Conservation (phyloP, 495 filamentous ascomycete species). For the Baudoinia panamericana region DNA sequence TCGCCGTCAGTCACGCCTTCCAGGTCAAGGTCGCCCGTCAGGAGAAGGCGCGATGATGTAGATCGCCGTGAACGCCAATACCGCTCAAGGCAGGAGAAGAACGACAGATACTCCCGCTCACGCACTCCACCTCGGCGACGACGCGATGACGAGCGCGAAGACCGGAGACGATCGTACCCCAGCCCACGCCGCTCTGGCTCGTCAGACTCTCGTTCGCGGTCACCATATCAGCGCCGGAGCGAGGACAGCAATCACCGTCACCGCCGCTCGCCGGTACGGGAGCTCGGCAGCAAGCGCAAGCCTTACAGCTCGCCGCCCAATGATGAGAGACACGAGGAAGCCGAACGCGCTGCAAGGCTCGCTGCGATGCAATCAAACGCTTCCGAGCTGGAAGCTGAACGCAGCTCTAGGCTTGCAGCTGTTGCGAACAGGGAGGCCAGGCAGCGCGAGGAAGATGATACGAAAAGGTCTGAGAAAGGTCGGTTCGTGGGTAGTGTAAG, state of each 20-base stretch:
- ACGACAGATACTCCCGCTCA: constrained; percentile 14
- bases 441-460: constrained; percentile 21
- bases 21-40: constrained; percentile 12
- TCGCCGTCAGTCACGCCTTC: constrained; percentile 11
- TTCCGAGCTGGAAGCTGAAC: constrained; percentile 59
- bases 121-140: constrained; percentile 21
- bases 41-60: constrained; percentile 19
- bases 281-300: constrained; percentile 8
- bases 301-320: constrained; percentile 12
- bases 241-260: background rate
- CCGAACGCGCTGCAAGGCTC: constrained; percentile 53
- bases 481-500: constrained; percentile 19
- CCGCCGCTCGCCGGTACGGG: background rate
- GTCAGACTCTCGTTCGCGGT: constrained; percentile 18
- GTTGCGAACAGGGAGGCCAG: constrained; percentile 19
- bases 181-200: constrained; percentile 19
- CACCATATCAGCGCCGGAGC: constrained; percentile 14
- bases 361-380: constrained; percentile 83
- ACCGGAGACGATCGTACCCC: constrained; percentile 16
- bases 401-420: constrained; percentile 55
- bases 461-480: constrained; percentile 18
- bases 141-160: constrained; percentile 9
- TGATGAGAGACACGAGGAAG: constrained; percentile 25
- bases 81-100: constrained; percentile 19
- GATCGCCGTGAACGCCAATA: constrained; percentile 22